Evolutionary conservation across 768 basidiomycete species (phyloP).

Genomic region (Termitomyces sp.): DNA sequence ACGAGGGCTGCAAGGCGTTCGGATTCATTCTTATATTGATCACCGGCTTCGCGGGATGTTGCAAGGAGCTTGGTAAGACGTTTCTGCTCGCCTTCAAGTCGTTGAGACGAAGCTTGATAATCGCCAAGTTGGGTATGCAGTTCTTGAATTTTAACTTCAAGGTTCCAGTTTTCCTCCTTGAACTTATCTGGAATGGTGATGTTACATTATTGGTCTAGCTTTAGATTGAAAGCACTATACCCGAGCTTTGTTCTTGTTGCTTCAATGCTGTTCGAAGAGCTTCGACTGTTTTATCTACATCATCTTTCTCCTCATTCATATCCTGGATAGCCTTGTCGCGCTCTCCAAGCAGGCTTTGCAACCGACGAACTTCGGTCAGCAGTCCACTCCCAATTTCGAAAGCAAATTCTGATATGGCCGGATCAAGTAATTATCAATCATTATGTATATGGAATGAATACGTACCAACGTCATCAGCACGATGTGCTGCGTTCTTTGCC

Average conservation of each 20-base stretch:
- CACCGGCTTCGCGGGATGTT: conserved; percentile 65
- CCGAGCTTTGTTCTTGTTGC: conserved; percentile 76
- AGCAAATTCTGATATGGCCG: conserved; percentile 76
- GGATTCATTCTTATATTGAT: conserved; percentile 82
- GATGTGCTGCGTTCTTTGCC: conserved; percentile 87
- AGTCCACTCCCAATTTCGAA: conserved; percentile 96
- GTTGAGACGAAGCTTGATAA: conserved; percentile 57
- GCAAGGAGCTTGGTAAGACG: conserved; percentile 74
- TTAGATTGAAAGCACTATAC: conserved; percentile 32
- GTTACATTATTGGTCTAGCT: conserved; percentile 7
- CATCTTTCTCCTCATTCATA: conserved; percentile 89
- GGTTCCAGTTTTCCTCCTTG: conserved; percentile 99
- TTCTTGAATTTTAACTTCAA: conserved; percentile 91
- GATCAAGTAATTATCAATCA: conserved; percentile 11
- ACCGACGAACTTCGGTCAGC: conserved; percentile 83
- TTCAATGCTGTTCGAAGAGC: conserved; percentile 66
- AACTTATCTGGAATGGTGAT: conserved; percentile 62
- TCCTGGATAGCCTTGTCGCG: conserved; percentile 91
- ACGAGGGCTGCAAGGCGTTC: conserved; percentile 62
- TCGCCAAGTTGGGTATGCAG: conserved; percentile 66
- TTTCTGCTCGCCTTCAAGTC: conserved; percentile 80
- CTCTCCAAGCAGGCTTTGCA: conserved; percentile 88
- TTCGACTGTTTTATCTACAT: conserved; percentile 77
- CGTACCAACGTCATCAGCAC: conserved; percentile 85
- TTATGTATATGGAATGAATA: conserved; percentile 17